These are phyloP conservation scores for Pezicula radicicola DNA, from an alignment of 2,329 filamentous ascomycete genomes.

Conservation along the genomic window DNA sequence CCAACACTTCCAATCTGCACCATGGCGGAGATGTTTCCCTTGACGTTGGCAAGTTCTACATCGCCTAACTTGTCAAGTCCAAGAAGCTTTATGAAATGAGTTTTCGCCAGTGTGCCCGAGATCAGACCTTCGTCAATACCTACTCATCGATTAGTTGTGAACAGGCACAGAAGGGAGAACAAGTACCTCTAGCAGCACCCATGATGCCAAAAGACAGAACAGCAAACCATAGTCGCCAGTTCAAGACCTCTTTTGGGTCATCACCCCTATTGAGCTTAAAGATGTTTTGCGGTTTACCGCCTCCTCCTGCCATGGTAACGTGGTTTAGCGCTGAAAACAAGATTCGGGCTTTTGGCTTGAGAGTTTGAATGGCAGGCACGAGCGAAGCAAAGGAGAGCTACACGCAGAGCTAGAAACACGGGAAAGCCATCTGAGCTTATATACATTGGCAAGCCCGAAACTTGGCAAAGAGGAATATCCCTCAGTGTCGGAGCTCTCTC, in stretches of 20 bases:
- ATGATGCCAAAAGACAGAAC: constrained; percentile 72
- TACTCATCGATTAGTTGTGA: background rate
- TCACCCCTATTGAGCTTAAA: constrained; percentile 62
- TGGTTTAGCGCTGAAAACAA: too few species aligned
- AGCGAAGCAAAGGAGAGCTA: background rate
- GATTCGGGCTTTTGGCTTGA: background rate
- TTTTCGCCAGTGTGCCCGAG: constrained; percentile 65
- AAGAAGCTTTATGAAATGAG: constrained; percentile 59
- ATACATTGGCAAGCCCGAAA: background rate
- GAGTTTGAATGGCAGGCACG: background rate
- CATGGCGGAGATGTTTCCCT: constrained; percentile 77
- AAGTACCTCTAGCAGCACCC: constrained; percentile 65
- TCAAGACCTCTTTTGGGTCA: constrained; percentile 69
- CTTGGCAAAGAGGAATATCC: background rate
- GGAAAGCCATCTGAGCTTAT: background rate
- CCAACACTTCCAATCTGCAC: constrained; percentile 75
- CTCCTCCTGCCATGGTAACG: constrained; percentile 44
- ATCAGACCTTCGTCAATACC: constrained; percentile 76
- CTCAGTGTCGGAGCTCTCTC: background rate
- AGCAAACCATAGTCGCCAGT: constrained; percentile 77
- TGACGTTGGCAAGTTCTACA: constrained; percentile 61
- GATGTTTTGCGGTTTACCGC: constrained; percentile 57
- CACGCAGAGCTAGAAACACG: background rate
- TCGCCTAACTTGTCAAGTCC: constrained; percentile 49
- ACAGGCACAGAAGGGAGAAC: background rate